These are phyloP conservation scores for Lyophyllum semitale DNA, from an alignment of 768 basidiomycete genomes.

Conservation along the genomic window DNA sequence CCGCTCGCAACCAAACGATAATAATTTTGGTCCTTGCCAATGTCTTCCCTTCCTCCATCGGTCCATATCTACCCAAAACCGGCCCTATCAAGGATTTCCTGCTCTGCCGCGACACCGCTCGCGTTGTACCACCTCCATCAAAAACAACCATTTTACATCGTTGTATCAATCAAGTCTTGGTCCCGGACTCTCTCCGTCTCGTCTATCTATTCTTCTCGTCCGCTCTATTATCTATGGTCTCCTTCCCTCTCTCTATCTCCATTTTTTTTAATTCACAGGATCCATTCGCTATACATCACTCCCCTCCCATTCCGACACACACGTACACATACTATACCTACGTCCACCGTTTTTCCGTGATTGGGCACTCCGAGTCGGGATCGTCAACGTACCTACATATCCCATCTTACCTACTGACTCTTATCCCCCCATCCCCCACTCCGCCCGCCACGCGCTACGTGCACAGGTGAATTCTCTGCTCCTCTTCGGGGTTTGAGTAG, in stretches of 20 bases:
- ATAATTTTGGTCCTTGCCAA: not conserved
- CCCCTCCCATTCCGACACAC: not conserved
- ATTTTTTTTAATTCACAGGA: not conserved
- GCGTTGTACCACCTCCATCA: not conserved
- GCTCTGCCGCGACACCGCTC: not conserved
- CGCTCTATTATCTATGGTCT: not conserved
- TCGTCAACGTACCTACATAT: not conserved
- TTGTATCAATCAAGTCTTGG: not conserved
- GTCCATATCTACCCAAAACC: not conserved
- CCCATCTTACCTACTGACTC: not conserved
- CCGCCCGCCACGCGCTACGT: conserved; percentile 1
- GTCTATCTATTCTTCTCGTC: not conserved
- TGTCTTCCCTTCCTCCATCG: not conserved
- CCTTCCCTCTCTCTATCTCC: not conserved
- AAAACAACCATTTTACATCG: not conserved
- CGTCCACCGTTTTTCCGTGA: not conserved
- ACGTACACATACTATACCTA: not conserved
- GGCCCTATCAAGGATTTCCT: not conserved
- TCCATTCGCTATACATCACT: not conserved
- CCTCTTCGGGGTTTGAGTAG: conserved; percentile 24
- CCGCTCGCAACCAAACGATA: not conserved
- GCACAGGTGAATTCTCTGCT: conserved; percentile 22
- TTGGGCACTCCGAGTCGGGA: not conserved
- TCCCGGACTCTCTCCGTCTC: conserved; percentile 8
- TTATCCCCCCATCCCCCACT: not conserved